Percentiles rank a stretch among this genome's conserved stretches.
phyloP scores from a whole-genome alignment of 352 stramenopile species.

The Pythium phragmiticola region DNA sequence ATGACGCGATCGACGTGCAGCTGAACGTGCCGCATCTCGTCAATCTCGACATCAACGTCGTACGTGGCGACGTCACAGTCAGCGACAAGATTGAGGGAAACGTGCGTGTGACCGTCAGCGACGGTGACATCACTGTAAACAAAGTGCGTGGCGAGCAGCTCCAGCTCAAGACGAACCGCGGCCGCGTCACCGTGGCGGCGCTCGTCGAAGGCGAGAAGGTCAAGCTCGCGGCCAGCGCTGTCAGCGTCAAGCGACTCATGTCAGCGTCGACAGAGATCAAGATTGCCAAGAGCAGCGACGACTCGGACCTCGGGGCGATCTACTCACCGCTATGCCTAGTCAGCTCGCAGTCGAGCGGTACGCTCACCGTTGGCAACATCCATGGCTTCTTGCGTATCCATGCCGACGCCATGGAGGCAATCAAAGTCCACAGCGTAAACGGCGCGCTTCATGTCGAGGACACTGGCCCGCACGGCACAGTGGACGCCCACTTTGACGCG shows the following conservation, averaged over 20 bases:
- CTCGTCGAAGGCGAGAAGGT: slow-evolving; percentile 66
- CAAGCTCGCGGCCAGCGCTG: slow-evolving; percentile 35
- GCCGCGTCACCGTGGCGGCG: slow-evolving; percentile 38
- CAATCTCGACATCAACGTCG: slow-evolving; percentile 47
- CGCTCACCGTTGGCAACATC: slow-evolving; percentile 56
- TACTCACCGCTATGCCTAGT: slow-evolving; percentile 60
- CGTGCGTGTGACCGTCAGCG: slow-evolving; percentile 54
- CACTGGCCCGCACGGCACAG: slow-evolving; percentile 49
- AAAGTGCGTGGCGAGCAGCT: slow-evolving; percentile 65
- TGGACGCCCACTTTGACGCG: slow-evolving; percentile 72
- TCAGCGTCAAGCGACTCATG: slow-evolving; percentile 73
- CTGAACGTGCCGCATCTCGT: slow-evolving; percentile 29
- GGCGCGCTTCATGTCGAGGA: slow-evolving; percentile 71
- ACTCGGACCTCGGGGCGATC: slow-evolving; percentile 67
- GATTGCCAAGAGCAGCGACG: slow-evolving; percentile 35
- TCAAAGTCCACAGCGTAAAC: slow-evolving; percentile 67
- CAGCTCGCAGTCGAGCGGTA: slow-evolving; percentile 34
- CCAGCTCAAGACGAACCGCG: slow-evolving; percentile 64
- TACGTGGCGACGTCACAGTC: slow-evolving; percentile 44
- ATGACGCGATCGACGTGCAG: slow-evolving; percentile 19
- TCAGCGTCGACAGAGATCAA: slow-evolving; percentile 49
- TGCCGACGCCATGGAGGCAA: slow-evolving; percentile 41
- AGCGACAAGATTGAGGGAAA: slow-evolving; percentile 74
- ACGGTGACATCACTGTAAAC: slow-evolving; percentile 55
- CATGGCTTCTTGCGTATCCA: slow-evolving; percentile 68